Evolutionary conservation across 257 asterid species (phyloP).

Genomic region (Plantago elongata): DNA sequence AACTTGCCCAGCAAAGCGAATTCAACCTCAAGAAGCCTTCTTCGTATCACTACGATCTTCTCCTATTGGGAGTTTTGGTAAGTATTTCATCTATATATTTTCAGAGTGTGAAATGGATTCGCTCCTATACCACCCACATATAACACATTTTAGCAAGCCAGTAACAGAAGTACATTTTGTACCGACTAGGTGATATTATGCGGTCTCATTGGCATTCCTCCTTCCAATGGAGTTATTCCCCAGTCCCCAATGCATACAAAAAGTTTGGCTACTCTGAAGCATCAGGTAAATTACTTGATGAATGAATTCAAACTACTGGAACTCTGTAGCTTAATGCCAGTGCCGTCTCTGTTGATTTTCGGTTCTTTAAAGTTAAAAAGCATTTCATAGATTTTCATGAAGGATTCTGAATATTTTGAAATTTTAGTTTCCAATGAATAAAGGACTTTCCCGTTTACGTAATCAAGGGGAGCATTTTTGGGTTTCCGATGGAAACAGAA

Average conservation of each 20-base stretch:
- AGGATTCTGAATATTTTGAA: too few relatives aligned
- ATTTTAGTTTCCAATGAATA: too few relatives aligned
- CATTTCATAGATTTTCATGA: too few relatives aligned
- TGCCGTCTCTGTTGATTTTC: too few relatives aligned
- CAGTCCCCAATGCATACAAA: conserved; percentile 99
- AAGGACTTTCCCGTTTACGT: too few relatives aligned
- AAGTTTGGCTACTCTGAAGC: conserved; percentile 92
- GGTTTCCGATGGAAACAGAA: too few relatives aligned
- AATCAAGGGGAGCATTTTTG: too few relatives aligned
- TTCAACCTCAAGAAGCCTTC: conserved; percentile 92
- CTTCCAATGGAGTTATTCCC: conserved; percentile 96
- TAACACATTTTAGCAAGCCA: not conserved
- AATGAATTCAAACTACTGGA: not conserved
- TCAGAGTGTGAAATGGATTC: not conserved
- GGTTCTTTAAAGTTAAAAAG: too few relatives aligned
- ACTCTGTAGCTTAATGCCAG: too few relatives aligned
- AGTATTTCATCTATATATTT: not conserved
- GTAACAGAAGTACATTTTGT: not conserved
- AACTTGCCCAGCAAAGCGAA: conserved; percentile 88
- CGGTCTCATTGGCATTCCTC: conserved; percentile 97
- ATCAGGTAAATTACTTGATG: conserved; percentile 51
- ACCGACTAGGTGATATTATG: conserved; percentile 69
- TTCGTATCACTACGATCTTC: conserved; percentile 93
- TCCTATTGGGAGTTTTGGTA: conserved; percentile 92
- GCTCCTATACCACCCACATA: not conserved